Evolutionary conservation across 2,329 filamentous ascomycete species (phyloP), one percentile per base, ranked within the genome.

Genomic region (Decorospora gaudefroyi): DNA sequence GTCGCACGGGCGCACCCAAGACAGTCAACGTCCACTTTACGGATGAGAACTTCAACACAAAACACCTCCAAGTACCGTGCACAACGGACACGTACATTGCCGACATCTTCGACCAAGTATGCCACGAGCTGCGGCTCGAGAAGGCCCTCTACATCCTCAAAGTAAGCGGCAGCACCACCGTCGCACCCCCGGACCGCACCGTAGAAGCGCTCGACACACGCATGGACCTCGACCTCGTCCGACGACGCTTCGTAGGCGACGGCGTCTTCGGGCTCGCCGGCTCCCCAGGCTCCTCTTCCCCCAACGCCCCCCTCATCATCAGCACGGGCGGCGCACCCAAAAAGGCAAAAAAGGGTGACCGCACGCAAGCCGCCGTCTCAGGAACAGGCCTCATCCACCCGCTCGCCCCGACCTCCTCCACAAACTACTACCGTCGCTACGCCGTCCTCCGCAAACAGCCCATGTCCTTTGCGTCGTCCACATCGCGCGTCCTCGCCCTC

Each of bases 21-120:
- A 81, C 87, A 3, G 70, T 92, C 31, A 82, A 81, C 10, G 81
- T 92, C 34, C 85, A 89, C 65, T 87, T 89, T 55, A 79, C 83
- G 0, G 86, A 90, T 62, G 76, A 83, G 4, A 79, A 86, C 6
- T 82, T 87, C 32, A 85, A 86, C n/a, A 73, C 73, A 0, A 85
- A 86, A 61, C 83, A 84, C 73, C 80, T 89, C 16, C 85, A 84
- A 1, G 74, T 91, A 12, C 83, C 88, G 50, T 87, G 89, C 31
- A 91, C 86, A 0, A 90, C 87, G 0, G 87, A 92, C 56, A 92
- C 85, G 19, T 93, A 91, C 65, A 81, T 93, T 30, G 87, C 86
- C 29, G 88, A 93, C 67, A 83, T 93, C 18, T 82, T 92, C 37
- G 88, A 92, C 62, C 78, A 84, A 53, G 85, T 88, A 2, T 93